Conservation (phyloP, 805 yeast genomes). For the Starmera caribaea region DNA sequence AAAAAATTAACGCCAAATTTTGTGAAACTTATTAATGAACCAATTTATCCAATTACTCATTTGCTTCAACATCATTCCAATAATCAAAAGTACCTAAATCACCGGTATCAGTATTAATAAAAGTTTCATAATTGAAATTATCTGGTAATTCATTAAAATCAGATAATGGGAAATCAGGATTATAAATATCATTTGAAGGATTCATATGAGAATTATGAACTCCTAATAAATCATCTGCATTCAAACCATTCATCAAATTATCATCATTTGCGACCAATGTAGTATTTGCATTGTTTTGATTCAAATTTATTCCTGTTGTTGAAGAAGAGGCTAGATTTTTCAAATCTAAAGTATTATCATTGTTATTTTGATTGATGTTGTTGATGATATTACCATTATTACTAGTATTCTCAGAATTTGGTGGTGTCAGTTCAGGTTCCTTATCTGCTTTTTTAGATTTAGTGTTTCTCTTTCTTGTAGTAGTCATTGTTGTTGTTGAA, state of each 20-base stretch:
- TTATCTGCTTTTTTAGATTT: not conserved
- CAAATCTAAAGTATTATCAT: too few species aligned
- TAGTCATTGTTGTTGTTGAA: conserved; percentile 4
- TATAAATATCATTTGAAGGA: conserved; percentile 20
- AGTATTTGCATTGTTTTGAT: not conserved
- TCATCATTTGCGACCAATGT: conserved; percentile 2
- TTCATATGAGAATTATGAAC: too few species aligned
- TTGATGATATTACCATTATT: conserved; percentile 3
- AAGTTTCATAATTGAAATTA: conserved; percentile 34
- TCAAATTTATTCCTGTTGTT: too few species aligned
- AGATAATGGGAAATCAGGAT: conserved; percentile 21
- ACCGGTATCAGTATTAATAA: conserved; percentile 30
- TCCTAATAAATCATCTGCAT: conserved; percentile 10
- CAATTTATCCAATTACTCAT: conserved; percentile 16
- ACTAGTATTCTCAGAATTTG: conserved; percentile 19
- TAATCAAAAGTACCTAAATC: conserved; percentile 24
- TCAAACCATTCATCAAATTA: conserved; percentile 6
- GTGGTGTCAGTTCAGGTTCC: conserved; percentile 18
- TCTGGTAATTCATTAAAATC: conserved; percentile 24
- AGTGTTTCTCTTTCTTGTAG: conserved; percentile 1
- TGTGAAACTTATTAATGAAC: not conserved
- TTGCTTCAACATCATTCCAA: conserved; percentile 36
- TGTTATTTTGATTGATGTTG: too few species aligned
- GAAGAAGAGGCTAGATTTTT: too few species aligned
- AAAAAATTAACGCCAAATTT: too few species aligned